Evolutionary conservation across 352 stramenopile genomes (phyloP).

Genomic region (Peronospora farinosa): DNA sequence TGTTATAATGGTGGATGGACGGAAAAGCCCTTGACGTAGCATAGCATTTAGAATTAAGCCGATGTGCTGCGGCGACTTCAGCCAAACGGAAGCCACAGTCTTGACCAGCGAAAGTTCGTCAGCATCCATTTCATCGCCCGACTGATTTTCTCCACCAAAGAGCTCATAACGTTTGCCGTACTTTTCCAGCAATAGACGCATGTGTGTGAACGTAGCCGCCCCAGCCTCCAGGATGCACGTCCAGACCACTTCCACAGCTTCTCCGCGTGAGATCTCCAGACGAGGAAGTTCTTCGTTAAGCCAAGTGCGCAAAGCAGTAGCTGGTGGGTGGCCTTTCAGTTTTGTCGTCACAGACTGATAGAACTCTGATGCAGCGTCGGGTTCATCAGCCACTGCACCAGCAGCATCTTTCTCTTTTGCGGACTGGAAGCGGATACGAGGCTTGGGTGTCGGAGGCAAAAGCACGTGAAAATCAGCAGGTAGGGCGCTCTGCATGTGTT

Average conservation of each 20-base stretch:
- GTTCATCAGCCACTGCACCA: conserved; percentile 1
- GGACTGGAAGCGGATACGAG: conserved; percentile 54
- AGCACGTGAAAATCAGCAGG: conserved; percentile 72
- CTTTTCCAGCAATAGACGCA: conserved; percentile 72
- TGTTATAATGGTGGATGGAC: conserved; percentile 60
- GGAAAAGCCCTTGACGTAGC: conserved; percentile 61
- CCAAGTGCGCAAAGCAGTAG: conserved; percentile 47
- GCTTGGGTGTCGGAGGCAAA: conserved; percentile 61
- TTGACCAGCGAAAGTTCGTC: conserved; percentile 60
- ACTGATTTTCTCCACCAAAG: conserved; percentile 36
- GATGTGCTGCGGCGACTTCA: conserved; percentile 82
- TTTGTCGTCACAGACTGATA: conserved; percentile 60
- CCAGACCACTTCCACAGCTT: conserved; percentile 69
- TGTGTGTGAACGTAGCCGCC: conserved; percentile 77
- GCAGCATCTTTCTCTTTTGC: conserved; percentile 20
- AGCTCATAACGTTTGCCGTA: conserved; percentile 53
- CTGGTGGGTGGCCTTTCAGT: conserved; percentile 61
- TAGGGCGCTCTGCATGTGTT: conserved; percentile 77
- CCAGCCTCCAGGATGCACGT: conserved; percentile 71
- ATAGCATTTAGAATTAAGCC: conserved; percentile 76
- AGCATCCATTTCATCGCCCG: conserved; percentile 17
- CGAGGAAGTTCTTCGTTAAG: conserved; percentile 46
- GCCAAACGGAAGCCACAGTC: conserved; percentile 64
- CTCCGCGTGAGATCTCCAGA: conserved; percentile 35
- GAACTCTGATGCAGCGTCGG: conserved; percentile 31